phyloP scores from a whole-genome alignment of 2,329 filamentous ascomycete genomes.

The Beauveria scarabaeidicola region DNA sequence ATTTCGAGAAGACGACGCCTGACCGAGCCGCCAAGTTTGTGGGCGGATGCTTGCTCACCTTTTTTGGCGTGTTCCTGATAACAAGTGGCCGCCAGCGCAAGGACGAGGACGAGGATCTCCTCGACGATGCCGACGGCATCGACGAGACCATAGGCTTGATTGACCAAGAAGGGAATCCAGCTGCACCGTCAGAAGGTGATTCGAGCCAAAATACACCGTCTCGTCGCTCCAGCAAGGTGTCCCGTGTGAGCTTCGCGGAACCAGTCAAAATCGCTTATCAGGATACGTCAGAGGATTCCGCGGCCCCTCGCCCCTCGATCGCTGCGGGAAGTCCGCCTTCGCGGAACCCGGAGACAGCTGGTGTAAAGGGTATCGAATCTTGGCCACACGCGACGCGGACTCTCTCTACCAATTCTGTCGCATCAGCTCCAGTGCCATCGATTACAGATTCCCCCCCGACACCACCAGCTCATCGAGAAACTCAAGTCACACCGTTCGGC shows the following conservation, averaged over 20 bases:
- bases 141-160: conserved; percentile 56
- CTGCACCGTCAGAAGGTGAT: conserved; percentile 20
- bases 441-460: conserved; percentile 15
- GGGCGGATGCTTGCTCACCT: conserved; percentile 84
- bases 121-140: conserved; percentile 45
- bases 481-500: background rate
- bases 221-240: conserved; percentile 40
- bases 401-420: conserved; percentile 26
- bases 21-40: conserved; percentile 76
- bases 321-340: conserved; percentile 12
- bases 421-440: conserved; percentile 6
- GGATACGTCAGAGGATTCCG: conserved; percentile 25
- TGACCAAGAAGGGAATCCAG: conserved; percentile 35
- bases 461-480: conserved; percentile 5
- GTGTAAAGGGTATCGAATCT: conserved; percentile 22
- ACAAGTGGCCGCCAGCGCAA: conserved; percentile 66
- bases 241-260: conserved; percentile 35
- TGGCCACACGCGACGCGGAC: conserved; percentile 29
- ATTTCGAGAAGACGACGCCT: conserved; percentile 76
- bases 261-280: conserved; percentile 28
- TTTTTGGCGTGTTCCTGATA: conserved; percentile 94
- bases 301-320: conserved; percentile 24
- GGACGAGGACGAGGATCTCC: conserved; percentile 46
- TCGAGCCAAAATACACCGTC: conserved; percentile 23
- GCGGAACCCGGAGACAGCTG: background rate